Base-by-base conservation (phyloP, 208 protist species). In the Blastocrithidia nonstop region DNA sequence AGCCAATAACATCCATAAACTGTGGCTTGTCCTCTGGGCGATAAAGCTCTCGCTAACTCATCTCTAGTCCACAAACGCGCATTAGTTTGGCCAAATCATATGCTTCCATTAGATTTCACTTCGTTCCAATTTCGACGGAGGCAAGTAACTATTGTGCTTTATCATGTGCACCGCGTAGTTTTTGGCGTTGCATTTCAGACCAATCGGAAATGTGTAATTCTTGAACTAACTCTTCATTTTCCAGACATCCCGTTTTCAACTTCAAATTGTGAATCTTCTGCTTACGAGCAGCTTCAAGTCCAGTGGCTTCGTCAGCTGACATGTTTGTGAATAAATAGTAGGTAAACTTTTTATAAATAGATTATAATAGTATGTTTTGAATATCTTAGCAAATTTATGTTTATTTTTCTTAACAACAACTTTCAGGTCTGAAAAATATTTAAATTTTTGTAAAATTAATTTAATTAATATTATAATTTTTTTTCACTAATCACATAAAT, bases 231-330 rank as follows among this genome's bases (percentile, higher is more conserved):
- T 86, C 76, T 53, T n/a, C n/a, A n/a, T 53, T 87, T 87, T 60
- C 76, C 68, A 26, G 82, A 58, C 46, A 68, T 79, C 56, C 77
- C 25, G 77, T 87, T 66, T 87, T 87, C 47, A 87, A 66, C 70
- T 87, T 87, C 62, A 87, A 56, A 41, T 87, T 87, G 69, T 87
- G 75, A 41, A 77, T 85, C 64, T 78, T n/a, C 70, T 78, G 78
- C 71, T 84, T 82, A 63, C 80, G 75, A 22, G 80, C 75, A 15
- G 75, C 80, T 61, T 86, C 80, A 25, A 88, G 65, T 22, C 76
- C 72, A 57, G 69, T 73, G 23, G 70, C 54, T 41, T 84, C 74
- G 7, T 78, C 73, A 29, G 68, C 57, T 35, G 69, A 65, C 69
- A 70, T 74, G 38, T 40, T 68, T 15, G 19, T 52, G 32, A 6